A percentile compares a stretch with the other conserved stretches of the same genome.
These are phyloP conservation scores for Solanum megistacrolobum DNA, from an alignment of 257 asterid genomes.

Conservation along the genomic window DNA sequence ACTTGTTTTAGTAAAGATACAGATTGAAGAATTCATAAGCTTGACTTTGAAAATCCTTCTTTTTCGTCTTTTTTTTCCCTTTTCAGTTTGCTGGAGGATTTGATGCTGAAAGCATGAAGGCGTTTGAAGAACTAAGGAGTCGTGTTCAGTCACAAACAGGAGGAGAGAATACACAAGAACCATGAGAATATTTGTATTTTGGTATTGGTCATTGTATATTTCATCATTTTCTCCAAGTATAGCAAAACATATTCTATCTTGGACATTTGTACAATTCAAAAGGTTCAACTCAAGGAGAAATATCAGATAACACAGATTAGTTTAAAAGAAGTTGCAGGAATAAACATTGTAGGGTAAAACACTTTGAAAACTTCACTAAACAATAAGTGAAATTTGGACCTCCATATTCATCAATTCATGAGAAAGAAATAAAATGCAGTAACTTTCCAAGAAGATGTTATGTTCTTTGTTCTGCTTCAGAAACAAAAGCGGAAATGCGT, in stretches of 20 bases:
- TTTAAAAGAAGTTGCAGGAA: not conserved
- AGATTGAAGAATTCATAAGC: not conserved
- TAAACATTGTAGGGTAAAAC: not conserved
- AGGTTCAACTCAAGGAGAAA: not conserved
- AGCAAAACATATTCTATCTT: conserved; percentile 12
- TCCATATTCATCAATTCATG: not conserved
- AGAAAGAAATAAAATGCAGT: not conserved
- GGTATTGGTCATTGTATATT: conserved; percentile 17
- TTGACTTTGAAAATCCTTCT: not conserved
- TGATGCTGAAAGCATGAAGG: conserved; percentile 96
- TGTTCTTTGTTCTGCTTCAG: not conserved
- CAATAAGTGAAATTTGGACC: not conserved
- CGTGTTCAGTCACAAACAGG: conserved; percentile 43
- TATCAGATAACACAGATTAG: not conserved
- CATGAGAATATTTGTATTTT: conserved; percentile 9
- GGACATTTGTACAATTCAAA: conserved; percentile 3
- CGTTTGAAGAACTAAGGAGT: conserved; percentile 91
- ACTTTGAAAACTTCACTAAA: not conserved
- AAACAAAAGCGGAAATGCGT: no score
- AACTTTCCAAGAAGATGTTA: not conserved
- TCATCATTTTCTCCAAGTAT: conserved; percentile 15
- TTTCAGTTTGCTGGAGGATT: conserved; percentile 98
- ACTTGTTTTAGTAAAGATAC: not conserved
- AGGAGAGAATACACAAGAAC: conserved; percentile 34
- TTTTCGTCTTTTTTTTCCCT: not conserved